phyloP scores from a whole-genome alignment of 2,329 filamentous ascomycete genomes.

The Arthrinium phaeospermum region DNA sequence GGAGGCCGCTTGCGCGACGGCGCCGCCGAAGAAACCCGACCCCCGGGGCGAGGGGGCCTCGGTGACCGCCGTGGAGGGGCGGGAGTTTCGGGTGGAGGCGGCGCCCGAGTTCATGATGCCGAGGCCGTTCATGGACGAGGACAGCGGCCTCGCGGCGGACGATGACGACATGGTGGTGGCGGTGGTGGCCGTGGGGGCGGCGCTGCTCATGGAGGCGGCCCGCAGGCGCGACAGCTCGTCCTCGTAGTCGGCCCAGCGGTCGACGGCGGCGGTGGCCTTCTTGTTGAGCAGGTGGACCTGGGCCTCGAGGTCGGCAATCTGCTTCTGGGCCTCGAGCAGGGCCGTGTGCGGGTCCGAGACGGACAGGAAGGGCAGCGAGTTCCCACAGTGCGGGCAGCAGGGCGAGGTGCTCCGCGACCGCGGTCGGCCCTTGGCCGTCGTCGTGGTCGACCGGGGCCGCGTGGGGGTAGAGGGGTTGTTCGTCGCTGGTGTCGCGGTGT shows the following conservation, averaged over 20 bases:
- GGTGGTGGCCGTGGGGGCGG: constrained; percentile 22
- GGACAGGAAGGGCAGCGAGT: constrained; percentile 40
- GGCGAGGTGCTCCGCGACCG: constrained; percentile 25
- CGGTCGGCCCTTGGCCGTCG: constrained; percentile 26
- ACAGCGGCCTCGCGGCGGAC: background rate
- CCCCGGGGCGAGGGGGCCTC: constrained; percentile 30
- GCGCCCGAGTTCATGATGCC: constrained; percentile 9
- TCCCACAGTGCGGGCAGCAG: constrained; percentile 59
- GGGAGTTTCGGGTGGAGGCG: constrained; percentile 18
- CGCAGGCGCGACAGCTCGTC: constrained; percentile 72
- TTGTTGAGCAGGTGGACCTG: constrained; percentile 74
- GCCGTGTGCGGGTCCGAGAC: constrained; percentile 43
- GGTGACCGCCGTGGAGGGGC: constrained; percentile 22
- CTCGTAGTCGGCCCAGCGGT: constrained; percentile 79
- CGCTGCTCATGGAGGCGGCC: constrained; percentile 39
- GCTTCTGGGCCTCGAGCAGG: constrained; percentile 60
- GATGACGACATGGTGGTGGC: constrained; percentile 15
- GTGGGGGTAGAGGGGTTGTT: constrained; percentile 23
- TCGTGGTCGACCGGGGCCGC: constrained; percentile 1
- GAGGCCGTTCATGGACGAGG: background rate
- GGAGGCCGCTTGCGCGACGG: constrained; percentile 34
- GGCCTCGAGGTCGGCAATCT: constrained; percentile 72
- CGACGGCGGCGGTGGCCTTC: constrained; percentile 69
- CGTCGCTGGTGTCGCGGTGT: constrained; percentile 25
- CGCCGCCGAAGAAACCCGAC: constrained; percentile 33